Percentiles rank a stretch among this genome's conserved stretches.
phyloP scores from a whole-genome alignment of 1,284 basidiomycete genomes.

The Clitocybe nebularis region DNA sequence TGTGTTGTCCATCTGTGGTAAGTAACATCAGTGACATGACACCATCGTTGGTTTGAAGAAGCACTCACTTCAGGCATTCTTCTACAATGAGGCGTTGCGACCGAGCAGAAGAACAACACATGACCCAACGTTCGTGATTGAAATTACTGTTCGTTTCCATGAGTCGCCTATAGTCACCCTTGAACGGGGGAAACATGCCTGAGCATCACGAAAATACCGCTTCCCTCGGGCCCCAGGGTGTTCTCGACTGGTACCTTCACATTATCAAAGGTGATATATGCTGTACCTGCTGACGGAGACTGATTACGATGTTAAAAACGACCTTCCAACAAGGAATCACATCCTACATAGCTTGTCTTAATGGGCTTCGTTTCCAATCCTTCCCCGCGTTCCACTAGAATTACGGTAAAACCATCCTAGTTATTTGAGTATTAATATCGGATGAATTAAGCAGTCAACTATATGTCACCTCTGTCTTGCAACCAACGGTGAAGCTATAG shows the following conservation, averaged over 20 bases:
- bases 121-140: constrained; percentile 75
- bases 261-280: constrained; percentile 86
- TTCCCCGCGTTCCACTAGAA: constrained; percentile 67
- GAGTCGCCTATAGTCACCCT: background rate
- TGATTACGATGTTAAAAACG: too few species aligned
- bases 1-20: constrained; percentile 64
- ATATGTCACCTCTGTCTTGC: constrained; percentile 40
- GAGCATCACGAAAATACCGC: constrained; percentile 72
- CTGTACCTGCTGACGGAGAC: constrained; percentile 75
- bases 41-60: background rate
- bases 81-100: constrained; percentile 46
- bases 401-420: constrained; percentile 38
- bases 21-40: constrained; percentile 4
- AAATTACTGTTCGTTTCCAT: constrained; percentile 46
- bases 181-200: constrained; percentile 25
- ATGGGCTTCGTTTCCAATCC: constrained; percentile 78
- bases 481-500: constrained; percentile 65
- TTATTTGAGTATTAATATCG: constrained; percentile 7
- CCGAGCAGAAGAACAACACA: constrained; percentile 57
- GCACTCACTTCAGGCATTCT: constrained; percentile 62
- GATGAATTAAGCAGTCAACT: constrained; percentile 15
- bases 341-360: constrained; percentile 60
- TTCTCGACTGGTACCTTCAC: constrained; percentile 84
- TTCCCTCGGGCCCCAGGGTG: constrained; percentile 77
- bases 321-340: constrained; percentile 62